Percentiles rank a stretch among this genome's conserved stretches.
Evolutionary conservation across 2,329 filamentous ascomycete species (phyloP).

Genomic region (Beauveria sp.): DNA sequence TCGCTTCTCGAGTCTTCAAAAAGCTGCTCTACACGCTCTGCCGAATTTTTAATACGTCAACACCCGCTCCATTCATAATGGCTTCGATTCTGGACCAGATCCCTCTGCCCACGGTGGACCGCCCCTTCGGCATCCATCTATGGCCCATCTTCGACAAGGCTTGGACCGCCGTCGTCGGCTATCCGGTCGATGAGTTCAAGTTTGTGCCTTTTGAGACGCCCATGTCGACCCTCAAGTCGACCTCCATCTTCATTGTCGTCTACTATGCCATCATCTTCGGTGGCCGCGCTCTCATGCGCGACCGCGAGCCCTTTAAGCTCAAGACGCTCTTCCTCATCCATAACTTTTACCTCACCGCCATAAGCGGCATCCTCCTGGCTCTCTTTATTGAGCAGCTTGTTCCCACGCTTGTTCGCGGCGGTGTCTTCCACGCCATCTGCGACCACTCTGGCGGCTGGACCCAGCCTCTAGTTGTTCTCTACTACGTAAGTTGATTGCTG

Average conservation of each 20-base stretch:
- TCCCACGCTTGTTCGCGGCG: slow-evolving; percentile 70
- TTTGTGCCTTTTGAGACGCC: slow-evolving; percentile 77
- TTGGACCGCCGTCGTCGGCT: slow-evolving; percentile 70
- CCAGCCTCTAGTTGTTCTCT: slow-evolving; percentile 82
- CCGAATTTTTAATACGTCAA: slow-evolving; percentile 8
- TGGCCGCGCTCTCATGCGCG: slow-evolving; percentile 86
- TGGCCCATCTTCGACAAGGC: slow-evolving; percentile 93
- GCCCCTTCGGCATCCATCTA: slow-evolving; percentile 82
- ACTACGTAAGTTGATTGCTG: slow-evolving; percentile 67
- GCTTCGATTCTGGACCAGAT: slow-evolving; percentile 46
- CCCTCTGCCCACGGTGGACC: slow-evolving; percentile 74
- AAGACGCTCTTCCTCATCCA: slow-evolving; percentile 88
- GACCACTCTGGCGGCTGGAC: slow-evolving; percentile 79
- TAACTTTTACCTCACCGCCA: slow-evolving; percentile 87
- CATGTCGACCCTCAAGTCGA: slow-evolving; percentile 83
- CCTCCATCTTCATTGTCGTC: slow-evolving; percentile 68
- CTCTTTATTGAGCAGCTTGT: slow-evolving; percentile 90
- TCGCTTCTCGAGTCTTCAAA: neutral
- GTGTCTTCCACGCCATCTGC: slow-evolving; percentile 88
- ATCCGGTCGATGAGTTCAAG: slow-evolving; percentile 76
- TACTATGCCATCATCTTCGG: slow-evolving; percentile 96
- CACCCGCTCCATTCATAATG: slow-evolving; percentile 21
- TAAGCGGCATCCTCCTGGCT: slow-evolving; percentile 71
- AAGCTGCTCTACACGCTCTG: slow-evolving; percentile 1
- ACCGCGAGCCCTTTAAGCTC: slow-evolving; percentile 76